Evolutionary conservation across 1,139 yeast species (phyloP), one percentile per base, ranked within the genome.

Genomic region (Kurtzmaniella natalensis): DNA sequence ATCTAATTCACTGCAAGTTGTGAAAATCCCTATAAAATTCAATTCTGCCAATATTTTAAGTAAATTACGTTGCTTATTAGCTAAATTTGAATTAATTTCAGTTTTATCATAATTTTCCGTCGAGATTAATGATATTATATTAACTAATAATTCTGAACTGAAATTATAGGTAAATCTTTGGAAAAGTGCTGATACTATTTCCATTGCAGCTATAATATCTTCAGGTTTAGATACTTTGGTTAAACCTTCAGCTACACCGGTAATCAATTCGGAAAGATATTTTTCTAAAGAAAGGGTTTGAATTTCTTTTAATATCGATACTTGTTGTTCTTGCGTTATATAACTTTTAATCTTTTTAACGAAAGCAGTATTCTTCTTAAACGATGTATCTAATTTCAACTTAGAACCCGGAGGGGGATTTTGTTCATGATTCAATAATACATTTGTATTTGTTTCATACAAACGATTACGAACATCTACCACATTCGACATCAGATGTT

Each of bases 331-430:
- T 18, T 61, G 56, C 25, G 61, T 71, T 28, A 87, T 60, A 3
- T 81, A 68, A 3, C 73, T 65, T 41, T 80, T 71, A 34, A 87
- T 57, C 47, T 82, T 82, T 50, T 81, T 82, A 37, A 87, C 80
- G 46, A 87, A 85, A 0, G 88, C 83, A 4, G 88, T 81, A 52
- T 89, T 87, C 53, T 82, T 85, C 64, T 88, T 89, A 41, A 89
- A 62, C 34, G 92, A 81, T 0, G 94, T 67, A 51, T 89, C 96
- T 11, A 81, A 61, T 31, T 72, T 68, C 11, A 52, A 42, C 1
- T 65, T 51, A 1, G 59, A 37, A 9, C 34, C 29, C 14, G 45
- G 29, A 16, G 10, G 11, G 10, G 8, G 16, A 23, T 16, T 16
- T n/a, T 5, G 16, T 23, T 16, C 26, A 23, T 5, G 26, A 14